Percentiles rank a stretch among this genome's conserved stretches.
Conservation (phyloP, 2,329 filamentous ascomycete genomes). For the Mollisia scopiformis region DNA sequence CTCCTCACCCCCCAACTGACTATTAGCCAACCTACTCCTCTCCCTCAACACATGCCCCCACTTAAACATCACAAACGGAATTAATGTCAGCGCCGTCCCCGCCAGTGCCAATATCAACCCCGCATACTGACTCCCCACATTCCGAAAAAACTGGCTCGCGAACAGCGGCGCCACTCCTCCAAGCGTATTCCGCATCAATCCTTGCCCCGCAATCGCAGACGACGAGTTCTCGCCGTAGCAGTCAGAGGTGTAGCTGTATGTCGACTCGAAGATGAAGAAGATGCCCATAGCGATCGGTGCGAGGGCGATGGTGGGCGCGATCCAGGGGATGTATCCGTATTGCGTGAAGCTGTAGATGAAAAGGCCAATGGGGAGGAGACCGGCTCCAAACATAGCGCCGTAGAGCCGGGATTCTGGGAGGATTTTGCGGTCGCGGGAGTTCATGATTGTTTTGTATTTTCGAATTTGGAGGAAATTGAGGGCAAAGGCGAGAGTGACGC, state of each 20-base stretch:
- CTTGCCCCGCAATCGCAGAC: conserved; percentile 82
- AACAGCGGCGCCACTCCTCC: conserved; percentile 80
- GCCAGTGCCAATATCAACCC: conserved; percentile 68
- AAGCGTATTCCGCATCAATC: conserved; percentile 80
- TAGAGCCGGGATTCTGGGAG: conserved; percentile 77
- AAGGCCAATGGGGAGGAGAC: conserved; percentile 75
- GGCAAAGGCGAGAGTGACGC: conserved; percentile 39
- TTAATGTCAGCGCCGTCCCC: conserved; percentile 64
- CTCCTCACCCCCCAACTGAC: conserved; percentile 21
- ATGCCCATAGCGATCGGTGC: conserved; percentile 71
- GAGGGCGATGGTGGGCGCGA: conserved; percentile 64
- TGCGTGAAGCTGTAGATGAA: conserved; percentile 72
- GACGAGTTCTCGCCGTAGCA: conserved; percentile 82
- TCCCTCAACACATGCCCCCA: conserved; percentile 51
- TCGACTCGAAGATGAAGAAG: conserved; percentile 80
- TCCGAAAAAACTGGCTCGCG: conserved; percentile 71
- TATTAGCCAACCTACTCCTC: conserved; percentile 35
- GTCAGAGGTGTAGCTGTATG: conserved; percentile 90
- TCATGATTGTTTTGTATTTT: conserved; percentile 43
- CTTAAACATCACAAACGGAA: conserved; percentile 74
- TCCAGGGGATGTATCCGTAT: conserved; percentile 56
- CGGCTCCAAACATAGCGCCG: conserved; percentile 75
- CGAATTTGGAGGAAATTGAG: conserved; percentile 53
- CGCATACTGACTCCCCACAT: conserved; percentile 70
- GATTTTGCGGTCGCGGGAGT: conserved; percentile 15